phyloP scores from a whole-genome alignment of 257 asterid genomes.

The Penstemon eatonii region DNA sequence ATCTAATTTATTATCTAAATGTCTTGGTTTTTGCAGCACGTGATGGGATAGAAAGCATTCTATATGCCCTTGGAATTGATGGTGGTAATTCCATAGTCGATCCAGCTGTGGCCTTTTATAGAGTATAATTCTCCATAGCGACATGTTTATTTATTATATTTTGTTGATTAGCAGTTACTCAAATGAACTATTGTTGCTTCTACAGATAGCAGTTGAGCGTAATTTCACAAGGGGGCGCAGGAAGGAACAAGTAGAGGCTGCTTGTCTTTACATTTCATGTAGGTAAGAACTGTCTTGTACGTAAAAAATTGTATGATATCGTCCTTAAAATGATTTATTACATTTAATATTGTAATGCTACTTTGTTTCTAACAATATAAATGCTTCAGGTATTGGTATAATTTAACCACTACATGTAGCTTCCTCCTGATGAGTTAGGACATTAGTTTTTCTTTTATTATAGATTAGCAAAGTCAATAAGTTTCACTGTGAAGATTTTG shows the following conservation, averaged over 20 bases:
- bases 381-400: background rate
- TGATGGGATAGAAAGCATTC: slow-evolving; percentile 42
- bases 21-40: slow-evolving; percentile 45
- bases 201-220: slow-evolving; percentile 70
- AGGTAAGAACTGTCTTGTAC: slow-evolving; percentile 48
- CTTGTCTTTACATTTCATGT: slow-evolving; percentile 83
- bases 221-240: slow-evolving; percentile 87
- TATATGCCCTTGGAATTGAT: slow-evolving; percentile 51
- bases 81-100: slow-evolving; percentile 64
- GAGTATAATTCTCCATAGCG: slow-evolving; percentile 36
- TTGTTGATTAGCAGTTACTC: slow-evolving; percentile 9
- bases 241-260: slow-evolving; percentile 79
- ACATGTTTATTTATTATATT: slow-evolving; percentile 13
- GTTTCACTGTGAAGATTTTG: background rate
- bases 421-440: background rate
- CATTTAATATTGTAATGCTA: background rate
- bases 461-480: background rate
- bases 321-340: slow-evolving; percentile 3
- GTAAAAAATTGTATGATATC: background rate
- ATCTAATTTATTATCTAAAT: slow-evolving; percentile 4
- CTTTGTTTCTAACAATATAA: slow-evolving; percentile 2
- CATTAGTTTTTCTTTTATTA: background rate
- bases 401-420: background rate
- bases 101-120: slow-evolving; percentile 49
- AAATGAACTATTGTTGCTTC: slow-evolving; percentile 21